A percentile compares a stretch with the other conserved stretches of the same genome.
Conservation (phyloP, 768 basidiomycete species). For the Vishniacozyma victoriae region DNA sequence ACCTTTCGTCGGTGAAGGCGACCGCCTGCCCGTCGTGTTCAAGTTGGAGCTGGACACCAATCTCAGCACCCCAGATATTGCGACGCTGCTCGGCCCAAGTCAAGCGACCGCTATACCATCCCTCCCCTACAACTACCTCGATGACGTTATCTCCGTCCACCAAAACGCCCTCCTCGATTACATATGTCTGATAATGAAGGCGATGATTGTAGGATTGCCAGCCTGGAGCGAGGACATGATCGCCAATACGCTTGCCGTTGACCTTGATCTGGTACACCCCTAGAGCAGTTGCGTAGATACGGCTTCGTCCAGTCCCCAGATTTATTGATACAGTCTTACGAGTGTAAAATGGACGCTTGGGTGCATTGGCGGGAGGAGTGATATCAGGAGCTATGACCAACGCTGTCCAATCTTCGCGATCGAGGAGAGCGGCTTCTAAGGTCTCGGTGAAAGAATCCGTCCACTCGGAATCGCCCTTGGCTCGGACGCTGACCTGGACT, state of each 20-base stretch:
- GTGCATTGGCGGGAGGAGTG: background rate
- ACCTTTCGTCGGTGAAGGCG: slow-evolving; percentile 1
- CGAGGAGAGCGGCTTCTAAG: slow-evolving; percentile 26
- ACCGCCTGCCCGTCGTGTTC: slow-evolving; percentile 8
- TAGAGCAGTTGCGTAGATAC: slow-evolving; percentile 32
- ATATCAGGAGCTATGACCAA: slow-evolving; percentile 1
- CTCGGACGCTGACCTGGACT: slow-evolving; percentile 11
- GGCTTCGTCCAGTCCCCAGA: background rate
- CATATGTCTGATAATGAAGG: slow-evolving; percentile 32
- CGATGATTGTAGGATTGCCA: slow-evolving; percentile 36
- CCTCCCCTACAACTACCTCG: slow-evolving; percentile 16
- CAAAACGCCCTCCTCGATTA: slow-evolving; percentile 4
- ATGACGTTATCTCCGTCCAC: slow-evolving; percentile 8
- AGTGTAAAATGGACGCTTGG: slow-evolving; percentile 28
- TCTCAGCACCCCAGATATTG: slow-evolving; percentile 13
- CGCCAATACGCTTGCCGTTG: slow-evolving; percentile 26
- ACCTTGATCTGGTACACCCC: slow-evolving; percentile 27
- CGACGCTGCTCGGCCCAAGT: background rate
- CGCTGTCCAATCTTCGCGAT: slow-evolving; percentile 20
- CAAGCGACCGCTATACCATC: slow-evolving; percentile 15
- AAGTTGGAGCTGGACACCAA: slow-evolving; percentile 9
- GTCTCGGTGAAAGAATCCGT: slow-evolving; percentile 4
- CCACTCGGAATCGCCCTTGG: background rate
- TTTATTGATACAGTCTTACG: slow-evolving; percentile 10
- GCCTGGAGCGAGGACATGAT: slow-evolving; percentile 30